phyloP scores from a whole-genome alignment of 1,284 basidiomycete genomes.

The Flammula alnicola region DNA sequence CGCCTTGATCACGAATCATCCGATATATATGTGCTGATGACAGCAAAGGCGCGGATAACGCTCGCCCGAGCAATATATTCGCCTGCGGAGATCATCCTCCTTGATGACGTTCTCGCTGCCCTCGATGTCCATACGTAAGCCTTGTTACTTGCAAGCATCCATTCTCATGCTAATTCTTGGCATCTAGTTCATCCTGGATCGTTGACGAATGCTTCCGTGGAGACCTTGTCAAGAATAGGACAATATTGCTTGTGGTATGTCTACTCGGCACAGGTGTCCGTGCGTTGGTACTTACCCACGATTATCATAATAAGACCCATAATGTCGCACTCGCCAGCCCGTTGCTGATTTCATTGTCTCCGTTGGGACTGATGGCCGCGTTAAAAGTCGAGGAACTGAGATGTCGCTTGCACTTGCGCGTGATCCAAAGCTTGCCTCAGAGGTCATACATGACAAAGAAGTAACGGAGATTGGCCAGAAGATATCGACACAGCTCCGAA shows the following conservation, averaged over 20 bases:
- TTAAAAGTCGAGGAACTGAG: conserved; percentile 50
- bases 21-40: neutral
- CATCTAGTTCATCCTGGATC: conserved; percentile 73
- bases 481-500: conserved; percentile 40
- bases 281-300: neutral
- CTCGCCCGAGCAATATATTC: conserved; percentile 78
- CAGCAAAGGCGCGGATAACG: conserved; percentile 67
- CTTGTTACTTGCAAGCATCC: neutral
- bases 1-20: too few species aligned
- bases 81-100: conserved; percentile 62
- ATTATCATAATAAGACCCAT: conserved; percentile 55
- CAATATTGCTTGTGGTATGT: conserved; percentile 74
- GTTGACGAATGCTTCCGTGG: conserved; percentile 77
- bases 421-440: conserved; percentile 44
- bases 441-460: conserved; percentile 44
- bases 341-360: conserved; percentile 69
- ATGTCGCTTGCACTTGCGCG: conserved; percentile 47
- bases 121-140: conserved; percentile 46
- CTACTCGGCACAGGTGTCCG: neutral
- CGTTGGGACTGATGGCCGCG: conserved; percentile 54
- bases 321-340: conserved; percentile 71
- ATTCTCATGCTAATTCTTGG: neutral
- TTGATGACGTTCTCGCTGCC: conserved; percentile 68
- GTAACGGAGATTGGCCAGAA: conserved; percentile 45
- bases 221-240: conserved; percentile 69